These are phyloP conservation scores for Rosa lucieae DNA, from an alignment of 306 rosid genomes.

Conservation along the genomic window DNA sequence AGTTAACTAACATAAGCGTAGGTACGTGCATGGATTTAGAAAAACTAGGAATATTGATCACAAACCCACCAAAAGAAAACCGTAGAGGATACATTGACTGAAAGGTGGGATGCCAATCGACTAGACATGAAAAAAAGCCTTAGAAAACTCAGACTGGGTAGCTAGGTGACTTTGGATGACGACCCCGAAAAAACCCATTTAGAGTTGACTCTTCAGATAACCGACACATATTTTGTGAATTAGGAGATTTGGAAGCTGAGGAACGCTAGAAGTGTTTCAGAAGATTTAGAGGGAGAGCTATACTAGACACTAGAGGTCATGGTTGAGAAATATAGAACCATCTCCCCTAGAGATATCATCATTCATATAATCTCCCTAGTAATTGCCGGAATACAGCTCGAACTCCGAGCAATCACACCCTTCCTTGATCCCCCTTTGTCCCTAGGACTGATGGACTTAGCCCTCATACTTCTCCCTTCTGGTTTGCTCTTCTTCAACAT, in stretches of 20 bases:
- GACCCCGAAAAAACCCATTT: background rate
- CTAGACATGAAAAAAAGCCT: background rate
- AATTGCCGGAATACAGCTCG: conserved; percentile 87
- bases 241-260: background rate
- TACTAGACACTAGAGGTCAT: conserved; percentile 1
- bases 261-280: conserved; percentile 2
- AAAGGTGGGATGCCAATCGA: background rate
- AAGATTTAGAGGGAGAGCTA: background rate
- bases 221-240: background rate
- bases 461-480: conserved; percentile 58
- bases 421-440: conserved; percentile 56
- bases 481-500: conserved; percentile 69
- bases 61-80: background rate
- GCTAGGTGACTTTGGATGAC: background rate
- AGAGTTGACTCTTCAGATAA: background rate
- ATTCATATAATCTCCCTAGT: conserved; percentile 52
- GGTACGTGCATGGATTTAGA: conserved; percentile 2
- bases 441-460: conserved; percentile 77
- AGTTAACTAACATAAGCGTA: background rate
- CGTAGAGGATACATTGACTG: background rate
- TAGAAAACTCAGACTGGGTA: background rate
- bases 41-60: background rate
- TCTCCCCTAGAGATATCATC: conserved; percentile 3
- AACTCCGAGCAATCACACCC: conserved; percentile 70
- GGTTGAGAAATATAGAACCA: conserved; percentile 14